Conservation (phyloP, 345 rosid genomes). For the Clausena lansium region DNA sequence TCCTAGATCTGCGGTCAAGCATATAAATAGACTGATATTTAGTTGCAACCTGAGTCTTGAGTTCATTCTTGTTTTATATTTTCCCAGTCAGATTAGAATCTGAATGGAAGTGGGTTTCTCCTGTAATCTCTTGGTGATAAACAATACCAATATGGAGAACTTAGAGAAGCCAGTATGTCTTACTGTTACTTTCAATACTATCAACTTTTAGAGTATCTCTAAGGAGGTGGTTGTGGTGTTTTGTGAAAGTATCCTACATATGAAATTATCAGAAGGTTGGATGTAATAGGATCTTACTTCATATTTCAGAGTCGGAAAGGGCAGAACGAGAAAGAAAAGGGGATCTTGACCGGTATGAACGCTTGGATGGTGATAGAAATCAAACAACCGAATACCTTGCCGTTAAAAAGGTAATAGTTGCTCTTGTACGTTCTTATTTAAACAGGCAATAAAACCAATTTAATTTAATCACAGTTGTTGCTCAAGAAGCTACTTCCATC, state of each 20-base stretch:
- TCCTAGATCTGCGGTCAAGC: constrained; percentile 17
- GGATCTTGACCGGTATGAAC: constrained; percentile 93
- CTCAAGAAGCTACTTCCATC: not conserved
- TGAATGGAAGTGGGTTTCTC: constrained; percentile 5
- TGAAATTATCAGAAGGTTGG: constrained; percentile 11
- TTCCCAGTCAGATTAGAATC: not conserved
- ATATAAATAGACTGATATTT: constrained; percentile 9
- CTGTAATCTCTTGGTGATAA: constrained; percentile 13
- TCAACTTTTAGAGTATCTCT: not conserved
- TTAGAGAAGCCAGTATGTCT: not conserved
- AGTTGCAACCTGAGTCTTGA: constrained; percentile 10
- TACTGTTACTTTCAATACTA: not conserved
- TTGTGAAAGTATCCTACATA: not conserved
- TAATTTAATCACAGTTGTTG: not conserved
- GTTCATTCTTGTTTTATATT: not conserved
- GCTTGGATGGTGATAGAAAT: constrained; percentile 90
- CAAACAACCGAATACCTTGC: constrained; percentile 83
- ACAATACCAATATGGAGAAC: not conserved
- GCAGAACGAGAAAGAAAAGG: constrained; percentile 96
- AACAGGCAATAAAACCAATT: constrained; percentile 2
- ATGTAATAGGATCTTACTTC: constrained; percentile 16
- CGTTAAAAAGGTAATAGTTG: constrained; percentile 68
- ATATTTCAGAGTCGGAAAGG: constrained; percentile 76
- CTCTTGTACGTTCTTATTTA: not conserved
- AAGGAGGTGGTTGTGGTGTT: constrained; percentile 7